Evolutionary conservation across 2,329 filamentous ascomycete species (phyloP), one percentile per base, ranked within the genome.

Genomic region (Phyllosticta citrichinensis): DNA sequence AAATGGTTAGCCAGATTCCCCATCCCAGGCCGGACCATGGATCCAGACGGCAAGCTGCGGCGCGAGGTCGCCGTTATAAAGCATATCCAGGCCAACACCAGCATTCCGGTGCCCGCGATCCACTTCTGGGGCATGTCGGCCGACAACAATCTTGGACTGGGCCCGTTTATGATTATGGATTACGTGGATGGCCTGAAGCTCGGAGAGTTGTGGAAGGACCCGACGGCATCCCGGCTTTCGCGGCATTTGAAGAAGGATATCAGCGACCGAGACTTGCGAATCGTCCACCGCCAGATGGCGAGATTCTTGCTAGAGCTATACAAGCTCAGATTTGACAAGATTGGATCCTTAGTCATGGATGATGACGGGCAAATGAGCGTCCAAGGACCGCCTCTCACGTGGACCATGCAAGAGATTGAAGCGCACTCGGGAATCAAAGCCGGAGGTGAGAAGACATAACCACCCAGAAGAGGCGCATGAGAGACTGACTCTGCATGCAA

Each of bases 81-180:
- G 58, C 65, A 63, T 53, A 50, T 68, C 14, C 56, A 60, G 22
- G 64, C 65, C 19, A 64, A 64, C 55, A 65, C 64, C 19, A 65
- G 57, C 40, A 64, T 67, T 40, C 65, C 64, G 55, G 35, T 67
- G 22, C 66, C 63, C 25, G 35, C 59, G 20, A 62, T 68, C 12
- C 19, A 60, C 35, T 64, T 62, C 51, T 68, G 64, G 65, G 66
- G 67, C 27, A 55, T 63, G 52, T 64, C 57, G 22, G 62, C 64
- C 58, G 65, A 67, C 17, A 67, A 64, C 59, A 65, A 65, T 35
- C 62, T 66, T 57, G 62, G 63, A 6, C 63, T 69, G 5, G 66
- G 68, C 51, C 67, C 66, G 33, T 68, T 69, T 56, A 68, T 68
- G 20, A 68, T 68, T 50, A 66, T 66, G 64, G 65, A 67, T 27